Evolutionary conservation across 441 rosid genomes (phyloP).

Genomic region (Gossypium armourianum): DNA sequence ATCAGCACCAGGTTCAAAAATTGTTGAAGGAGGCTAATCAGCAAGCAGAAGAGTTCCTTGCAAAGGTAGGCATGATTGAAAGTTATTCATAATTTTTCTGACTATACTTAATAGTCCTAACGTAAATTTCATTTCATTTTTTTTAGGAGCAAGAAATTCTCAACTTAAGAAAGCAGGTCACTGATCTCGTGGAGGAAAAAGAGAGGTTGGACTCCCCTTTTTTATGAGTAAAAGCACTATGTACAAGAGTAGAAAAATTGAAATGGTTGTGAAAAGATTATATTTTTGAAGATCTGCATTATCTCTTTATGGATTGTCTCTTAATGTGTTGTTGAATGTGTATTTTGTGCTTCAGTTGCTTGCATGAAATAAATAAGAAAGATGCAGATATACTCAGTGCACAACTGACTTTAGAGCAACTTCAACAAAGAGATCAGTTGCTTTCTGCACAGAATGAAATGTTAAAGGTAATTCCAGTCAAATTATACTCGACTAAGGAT

Average conservation of each 20-base stretch:
- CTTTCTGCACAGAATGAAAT: slow-evolving; percentile 73
- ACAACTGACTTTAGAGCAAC: slow-evolving; percentile 56
- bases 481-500: neutral
- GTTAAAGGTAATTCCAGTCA: slow-evolving; percentile 43
- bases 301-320: neutral
- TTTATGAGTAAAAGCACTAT: neutral
- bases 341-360: slow-evolving; percentile 33
- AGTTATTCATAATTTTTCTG: neutral
- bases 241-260: neutral
- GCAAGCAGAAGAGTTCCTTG: slow-evolving; percentile 48
- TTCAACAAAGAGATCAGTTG: slow-evolving; percentile 64
- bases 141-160: slow-evolving; percentile 60
- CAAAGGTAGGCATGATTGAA: slow-evolving; percentile 38
- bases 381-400: slow-evolving; percentile 53
- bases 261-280: neutral
- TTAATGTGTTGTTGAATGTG: neutral
- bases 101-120: slow-evolving; percentile 5
- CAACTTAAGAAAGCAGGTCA: slow-evolving; percentile 42
- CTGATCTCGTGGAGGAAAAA: slow-evolving; percentile 52
- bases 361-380: slow-evolving; percentile 45
- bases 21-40: slow-evolving; percentile 58
- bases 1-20: slow-evolving; percentile 59
- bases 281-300: neutral
- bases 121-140: neutral
- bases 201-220: slow-evolving; percentile 40